Evolutionary conservation across 495 filamentous ascomycete genomes (phyloP).

Genomic region (Annulohypoxylon bovei): DNA sequence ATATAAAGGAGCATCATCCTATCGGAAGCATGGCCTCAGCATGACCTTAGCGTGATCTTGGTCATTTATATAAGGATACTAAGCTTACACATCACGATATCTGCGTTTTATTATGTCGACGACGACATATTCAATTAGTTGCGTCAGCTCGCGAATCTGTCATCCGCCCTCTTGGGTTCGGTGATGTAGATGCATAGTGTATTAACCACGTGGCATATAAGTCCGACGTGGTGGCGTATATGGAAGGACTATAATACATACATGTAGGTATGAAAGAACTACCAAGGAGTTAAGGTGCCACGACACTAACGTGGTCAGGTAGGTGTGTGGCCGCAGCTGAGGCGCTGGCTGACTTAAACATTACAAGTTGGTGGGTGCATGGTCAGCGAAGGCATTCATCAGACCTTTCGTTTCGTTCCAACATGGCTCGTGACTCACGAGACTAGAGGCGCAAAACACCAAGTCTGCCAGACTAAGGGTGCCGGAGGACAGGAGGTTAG

Average conservation of each 20-base stretch:
- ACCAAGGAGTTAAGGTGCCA: neutral
- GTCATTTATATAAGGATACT: no score
- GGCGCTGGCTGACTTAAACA: constrained; percentile 1
- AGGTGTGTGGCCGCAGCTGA: neutral
- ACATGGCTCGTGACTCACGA: neutral
- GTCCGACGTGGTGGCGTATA: neutral
- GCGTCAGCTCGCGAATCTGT: neutral
- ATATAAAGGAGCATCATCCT: neutral
- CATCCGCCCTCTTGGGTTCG: neutral
- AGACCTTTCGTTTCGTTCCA: neutral
- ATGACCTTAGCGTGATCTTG: neutral
- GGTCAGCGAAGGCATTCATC: neutral
- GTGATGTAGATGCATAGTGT: neutral
- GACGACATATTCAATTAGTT: neutral
- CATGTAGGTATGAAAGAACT: neutral
- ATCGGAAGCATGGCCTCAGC: neutral
- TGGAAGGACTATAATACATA: neutral
- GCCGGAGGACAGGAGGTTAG: neutral
- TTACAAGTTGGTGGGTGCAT: neutral
- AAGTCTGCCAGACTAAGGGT: neutral
- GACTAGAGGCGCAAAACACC: neutral
- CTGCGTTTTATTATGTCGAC: neutral
- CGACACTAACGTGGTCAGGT: neutral
- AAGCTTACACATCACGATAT: neutral
- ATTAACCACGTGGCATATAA: neutral